phyloP scores from a whole-genome alignment of 192 early-diverging fungal species.

The Dimargaris verticillata region DNA sequence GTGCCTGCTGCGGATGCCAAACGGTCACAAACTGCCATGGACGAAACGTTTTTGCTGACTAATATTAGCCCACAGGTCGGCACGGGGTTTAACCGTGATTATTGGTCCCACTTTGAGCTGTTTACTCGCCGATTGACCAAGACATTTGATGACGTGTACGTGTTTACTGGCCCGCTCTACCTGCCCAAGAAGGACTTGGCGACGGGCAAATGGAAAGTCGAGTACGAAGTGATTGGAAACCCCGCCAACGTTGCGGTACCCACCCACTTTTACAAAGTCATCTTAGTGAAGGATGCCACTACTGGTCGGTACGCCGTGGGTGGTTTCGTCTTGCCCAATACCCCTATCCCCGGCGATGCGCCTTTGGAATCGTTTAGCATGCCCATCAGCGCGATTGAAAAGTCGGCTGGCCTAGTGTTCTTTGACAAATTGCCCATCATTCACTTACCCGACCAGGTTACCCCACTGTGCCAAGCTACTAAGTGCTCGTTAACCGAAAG shows the following conservation, averaged over 20 bases:
- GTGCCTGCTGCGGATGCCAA: constrained; percentile 79
- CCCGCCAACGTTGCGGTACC: constrained; percentile 79
- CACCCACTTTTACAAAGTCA: constrained; percentile 87
- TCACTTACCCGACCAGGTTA: constrained; percentile 15
- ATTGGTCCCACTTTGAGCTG: constrained; percentile 78
- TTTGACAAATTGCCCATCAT: constrained; percentile 39
- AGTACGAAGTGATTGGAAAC: constrained; percentile 75
- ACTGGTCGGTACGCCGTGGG: constrained; percentile 26
- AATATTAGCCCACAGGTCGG: constrained; percentile 74
- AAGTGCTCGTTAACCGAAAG: constrained; percentile 23
- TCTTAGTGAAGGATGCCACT: constrained; percentile 43
- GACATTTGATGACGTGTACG: constrained; percentile 66
- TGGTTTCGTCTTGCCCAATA: constrained; percentile 78
- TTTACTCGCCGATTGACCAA: constrained; percentile 57
- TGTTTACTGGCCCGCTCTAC: constrained; percentile 77
- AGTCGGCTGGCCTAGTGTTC: constrained; percentile 48
- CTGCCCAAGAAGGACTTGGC: constrained; percentile 54
- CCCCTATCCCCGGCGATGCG: constrained; percentile 38
- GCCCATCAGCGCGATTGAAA: constrained; percentile 58
- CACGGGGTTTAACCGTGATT: constrained; percentile 78
- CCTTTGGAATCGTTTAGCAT: constrained; percentile 52
- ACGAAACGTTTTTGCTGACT: constrained; percentile 72
- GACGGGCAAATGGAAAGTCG: constrained; percentile 52
- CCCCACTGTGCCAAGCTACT: constrained; percentile 22
- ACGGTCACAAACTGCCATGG: constrained; percentile 48